Evolutionary conservation across 352 stramenopile species (phyloP), one percentile per base, ranked within the genome.

Genomic region (Phytopythium cucurbitacearum): DNA sequence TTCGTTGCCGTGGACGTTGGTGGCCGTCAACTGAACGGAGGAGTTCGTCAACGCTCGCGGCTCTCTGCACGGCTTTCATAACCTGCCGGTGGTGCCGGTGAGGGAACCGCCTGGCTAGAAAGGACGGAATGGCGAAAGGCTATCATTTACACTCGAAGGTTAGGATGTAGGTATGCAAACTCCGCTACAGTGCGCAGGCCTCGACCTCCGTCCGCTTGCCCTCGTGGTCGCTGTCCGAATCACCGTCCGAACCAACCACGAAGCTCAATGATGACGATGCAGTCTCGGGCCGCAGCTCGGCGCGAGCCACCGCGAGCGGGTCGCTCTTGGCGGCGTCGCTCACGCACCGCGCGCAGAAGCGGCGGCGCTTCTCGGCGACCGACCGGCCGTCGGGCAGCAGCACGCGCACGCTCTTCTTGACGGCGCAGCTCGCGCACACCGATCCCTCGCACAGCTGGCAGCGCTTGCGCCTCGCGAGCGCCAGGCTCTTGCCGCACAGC

Each of bases 361-460:
- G 64, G 57, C 72, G 54, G 33, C 72, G 65, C 46, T 72, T 65
- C 42, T 71, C 57, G 36, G 73, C 41, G 15, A 80, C 50, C 1
- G 65, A 65, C 11, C 56, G 65, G 46, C 56, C 48, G 45, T 80
- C 71, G 4, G 64, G 59, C 28, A 64, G 50, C 50, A 80, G 56
- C 40, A 77, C 69, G 43, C 57, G 67, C 68, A 74, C 59, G 51
- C 63, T 57, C 36, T 71, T 74, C 55, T 74, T 74, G 51, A 74
- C 56, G 44, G 47, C 55, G 55, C 65, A 74, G 16, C 47, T 63
- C 5, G 65, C 70, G 56, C 65, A 74, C 40, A 74, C 59, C 12
- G 45, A 28, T 33, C 48, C 43, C 4, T 50, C 13, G 45, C 65
- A 74, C 12, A 65, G 61, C 55, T 67, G 64, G 56, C 62, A 74